Base-by-base conservation (phyloP, 441 rosid species). In the Mallotus japonicus region DNA sequence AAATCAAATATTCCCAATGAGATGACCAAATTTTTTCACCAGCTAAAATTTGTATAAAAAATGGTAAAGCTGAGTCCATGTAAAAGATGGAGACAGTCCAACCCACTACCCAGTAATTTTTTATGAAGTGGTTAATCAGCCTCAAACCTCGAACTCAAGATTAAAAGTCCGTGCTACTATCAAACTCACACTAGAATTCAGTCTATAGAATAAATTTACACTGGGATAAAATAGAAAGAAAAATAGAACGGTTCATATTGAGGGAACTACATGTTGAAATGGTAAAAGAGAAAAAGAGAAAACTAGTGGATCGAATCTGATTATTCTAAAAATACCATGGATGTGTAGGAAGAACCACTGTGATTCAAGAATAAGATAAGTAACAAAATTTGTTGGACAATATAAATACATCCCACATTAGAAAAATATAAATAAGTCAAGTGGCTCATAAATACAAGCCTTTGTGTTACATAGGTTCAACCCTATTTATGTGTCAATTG, bases 1-100 rank as follows among this genome's bases (percentile, higher is more conserved):
- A 72, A 73, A 66, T 16, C 71, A 37, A 58, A 64, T 19, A 73
- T 8, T 2, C 53, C 51, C 22, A 5, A 42, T 64, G 49, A 73
- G 19, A 16, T 1, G 51, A 56, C 16, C n/a, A 57, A 34, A 32
- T 2, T 56, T 17, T 22, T 47, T 57, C 19, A 40, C n/a, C 40
- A 56, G 11, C 17, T 13, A 55, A 32, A 20, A n/a, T 17, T 16
- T 63, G 12, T 8, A 15, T 12, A 15, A 37, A 44, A 13, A n/a
- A 19, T 44, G 32, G 56, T 5, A 14, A 49, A 37, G 40, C 40
- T 4, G 6, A 37, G 40, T 37, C 40, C 40, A 37, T 37, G 6
- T 6, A 37, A 37, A 6, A 37, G 40, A 37, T 3, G 40, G 40
- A 37, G 40, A 37, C 40, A 37, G 40, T 37, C 40, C 6, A 37